Conservation (phyloP, 352 stramenopile genomes). For the Globisporangium cylindrosporum region DNA sequence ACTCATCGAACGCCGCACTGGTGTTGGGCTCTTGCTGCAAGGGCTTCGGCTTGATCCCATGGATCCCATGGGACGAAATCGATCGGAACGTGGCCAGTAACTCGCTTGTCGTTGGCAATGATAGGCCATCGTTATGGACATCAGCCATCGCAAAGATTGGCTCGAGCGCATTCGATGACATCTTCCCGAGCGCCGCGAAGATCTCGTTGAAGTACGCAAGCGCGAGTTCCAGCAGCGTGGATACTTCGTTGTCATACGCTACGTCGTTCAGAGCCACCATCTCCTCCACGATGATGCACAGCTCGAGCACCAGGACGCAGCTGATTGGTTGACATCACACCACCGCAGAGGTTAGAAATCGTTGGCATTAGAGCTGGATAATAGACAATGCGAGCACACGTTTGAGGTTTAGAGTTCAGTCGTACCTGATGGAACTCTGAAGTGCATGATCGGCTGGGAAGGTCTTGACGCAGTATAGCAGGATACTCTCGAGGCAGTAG, state of each 20-base stretch:
- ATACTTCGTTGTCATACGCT: not conserved
- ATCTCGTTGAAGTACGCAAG: constrained; percentile 38
- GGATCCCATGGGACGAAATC: not conserved
- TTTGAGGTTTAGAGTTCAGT: not conserved
- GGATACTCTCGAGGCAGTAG: constrained; percentile 11
- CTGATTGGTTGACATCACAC: constrained; percentile 23
- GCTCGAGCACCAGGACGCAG: constrained; percentile 66
- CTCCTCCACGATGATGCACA: constrained; percentile 60
- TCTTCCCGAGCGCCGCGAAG: constrained; percentile 25
- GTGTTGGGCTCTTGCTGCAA: not conserved
- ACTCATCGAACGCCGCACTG: constrained; percentile 29
- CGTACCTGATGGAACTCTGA: constrained; percentile 20
- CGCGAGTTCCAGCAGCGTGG: constrained; percentile 18
- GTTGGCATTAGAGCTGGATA: not conserved
- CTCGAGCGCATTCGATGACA: constrained; percentile 4
- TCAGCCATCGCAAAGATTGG: constrained; percentile 7
- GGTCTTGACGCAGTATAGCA: constrained; percentile 17
- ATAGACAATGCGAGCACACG: not conserved
- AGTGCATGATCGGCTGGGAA: constrained; percentile 11
- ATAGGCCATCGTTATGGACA: no score
- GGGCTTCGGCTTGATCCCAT: constrained; percentile 15
- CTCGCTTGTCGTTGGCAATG: constrained; percentile 2
- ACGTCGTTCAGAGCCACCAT: constrained; percentile 20
- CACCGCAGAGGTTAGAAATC: not conserved
- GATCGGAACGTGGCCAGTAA: constrained; percentile 15